Conservation (phyloP, 164 flowering plant genomes). For the Chimonanthus praecox region DNA sequence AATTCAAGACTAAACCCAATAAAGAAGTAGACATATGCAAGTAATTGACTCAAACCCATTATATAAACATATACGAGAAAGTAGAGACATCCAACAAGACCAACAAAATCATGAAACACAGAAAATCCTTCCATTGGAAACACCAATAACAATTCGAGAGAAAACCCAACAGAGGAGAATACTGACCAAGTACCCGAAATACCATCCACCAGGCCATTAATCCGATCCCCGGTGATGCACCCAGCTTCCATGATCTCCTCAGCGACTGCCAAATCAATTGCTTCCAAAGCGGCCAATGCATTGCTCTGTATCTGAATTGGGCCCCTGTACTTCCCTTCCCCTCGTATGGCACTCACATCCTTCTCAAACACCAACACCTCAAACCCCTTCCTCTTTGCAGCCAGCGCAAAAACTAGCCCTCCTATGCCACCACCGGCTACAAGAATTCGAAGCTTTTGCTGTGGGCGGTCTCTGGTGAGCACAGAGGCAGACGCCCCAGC, state of each 20-base stretch:
- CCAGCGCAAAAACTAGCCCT: slow-evolving; percentile 32
- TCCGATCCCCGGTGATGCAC: slow-evolving; percentile 35
- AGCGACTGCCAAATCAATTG: slow-evolving; percentile 28
- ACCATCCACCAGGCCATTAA: slow-evolving; percentile 36
- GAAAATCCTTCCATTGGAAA: background rate
- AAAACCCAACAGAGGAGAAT: background rate
- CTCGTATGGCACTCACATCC: slow-evolving; percentile 32
- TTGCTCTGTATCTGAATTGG: slow-evolving; percentile 35
- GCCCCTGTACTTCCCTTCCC: slow-evolving; percentile 32
- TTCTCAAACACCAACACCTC: slow-evolving; percentile 35
- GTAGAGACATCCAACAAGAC: too few species aligned
- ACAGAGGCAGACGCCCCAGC: background rate
- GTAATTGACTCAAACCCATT: too few species aligned
- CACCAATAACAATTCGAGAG: background rate
- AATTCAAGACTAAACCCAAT: too few species aligned
- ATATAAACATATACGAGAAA: too few species aligned
- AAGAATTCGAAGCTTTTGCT: slow-evolving; percentile 19
- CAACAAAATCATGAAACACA: background rate
- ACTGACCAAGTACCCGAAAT: slow-evolving; percentile 28
- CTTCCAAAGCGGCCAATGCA: slow-evolving; percentile 37
- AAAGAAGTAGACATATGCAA: too few species aligned
- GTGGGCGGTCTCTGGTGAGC: background rate
- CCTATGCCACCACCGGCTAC: slow-evolving; percentile 38
- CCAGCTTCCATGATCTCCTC: slow-evolving; percentile 24
- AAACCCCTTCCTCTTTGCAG: slow-evolving; percentile 29